A percentile compares a stretch with the other conserved stretches of the same genome.
Conservation (phyloP, 2,329 filamentous ascomycete genomes). For the Lomentospora prolificans region DNA sequence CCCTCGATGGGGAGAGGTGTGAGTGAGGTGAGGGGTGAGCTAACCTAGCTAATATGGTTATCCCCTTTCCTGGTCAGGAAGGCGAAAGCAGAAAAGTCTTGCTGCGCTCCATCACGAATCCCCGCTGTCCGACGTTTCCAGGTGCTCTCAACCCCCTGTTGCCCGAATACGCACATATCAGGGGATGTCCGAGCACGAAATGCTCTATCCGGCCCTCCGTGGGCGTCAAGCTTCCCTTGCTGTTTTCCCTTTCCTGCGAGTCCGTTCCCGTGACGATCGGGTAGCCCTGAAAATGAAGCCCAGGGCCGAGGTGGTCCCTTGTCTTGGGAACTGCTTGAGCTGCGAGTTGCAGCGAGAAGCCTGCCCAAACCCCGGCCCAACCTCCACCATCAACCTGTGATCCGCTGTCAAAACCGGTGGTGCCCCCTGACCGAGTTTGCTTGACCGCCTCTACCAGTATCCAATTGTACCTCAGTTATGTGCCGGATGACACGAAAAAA, state of each 20-base stretch:
- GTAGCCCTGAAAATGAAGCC: not conserved
- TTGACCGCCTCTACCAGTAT: not conserved
- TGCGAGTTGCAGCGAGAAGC: not conserved
- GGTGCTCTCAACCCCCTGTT: not conserved
- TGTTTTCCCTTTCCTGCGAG: not conserved
- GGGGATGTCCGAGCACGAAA: constrained; percentile 1
- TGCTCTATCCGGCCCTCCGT: not conserved
- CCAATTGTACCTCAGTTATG: not conserved
- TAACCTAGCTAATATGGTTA: not conserved
- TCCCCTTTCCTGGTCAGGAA: not conserved
- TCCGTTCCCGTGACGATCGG: not conserved
- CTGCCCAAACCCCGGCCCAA: not conserved
- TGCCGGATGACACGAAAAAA: not conserved
- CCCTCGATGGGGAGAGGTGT: not conserved
- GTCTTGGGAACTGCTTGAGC: not conserved
- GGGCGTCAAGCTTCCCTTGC: not conserved
- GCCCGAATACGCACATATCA: not conserved
- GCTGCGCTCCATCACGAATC: not conserved
- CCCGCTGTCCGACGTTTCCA: not conserved
- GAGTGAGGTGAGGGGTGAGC: not conserved
- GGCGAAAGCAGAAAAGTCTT: not conserved
- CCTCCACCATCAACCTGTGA: not conserved
- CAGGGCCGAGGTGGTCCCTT: too few species aligned
- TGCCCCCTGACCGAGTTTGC: not conserved
- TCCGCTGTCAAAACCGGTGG: not conserved